A percentile compares a stretch with the other conserved stretches of the same genome.
Conservation (phyloP, 2,329 filamentous ascomycete species). For the Aspergillus hortae region DNA sequence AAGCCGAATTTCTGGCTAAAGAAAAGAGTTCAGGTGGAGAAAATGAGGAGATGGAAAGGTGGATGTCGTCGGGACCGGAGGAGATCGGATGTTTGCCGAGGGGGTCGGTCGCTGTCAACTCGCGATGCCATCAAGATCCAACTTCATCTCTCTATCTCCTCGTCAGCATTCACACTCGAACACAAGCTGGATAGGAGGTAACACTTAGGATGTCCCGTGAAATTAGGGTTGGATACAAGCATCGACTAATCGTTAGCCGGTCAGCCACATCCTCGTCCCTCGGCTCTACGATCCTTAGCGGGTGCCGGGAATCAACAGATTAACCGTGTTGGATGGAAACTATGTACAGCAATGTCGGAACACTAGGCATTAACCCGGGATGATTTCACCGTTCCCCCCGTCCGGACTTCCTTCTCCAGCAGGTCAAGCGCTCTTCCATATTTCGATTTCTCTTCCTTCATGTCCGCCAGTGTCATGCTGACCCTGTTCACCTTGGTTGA, state of each 20-base stretch:
- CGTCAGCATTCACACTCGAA: neutral
- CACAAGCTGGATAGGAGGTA: neutral
- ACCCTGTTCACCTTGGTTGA: slow-evolving; percentile 26
- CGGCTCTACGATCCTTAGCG: neutral
- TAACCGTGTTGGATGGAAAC: neutral
- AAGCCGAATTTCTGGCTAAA: neutral
- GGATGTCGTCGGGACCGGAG: neutral
- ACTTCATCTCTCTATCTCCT: neutral
- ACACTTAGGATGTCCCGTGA: neutral
- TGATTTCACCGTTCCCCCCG: slow-evolving; percentile 11
- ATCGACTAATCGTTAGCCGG: neutral
- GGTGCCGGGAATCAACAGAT: neutral
- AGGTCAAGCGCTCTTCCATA: slow-evolving; percentile 34
- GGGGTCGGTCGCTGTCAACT: neutral
- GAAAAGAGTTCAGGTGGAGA: neutral
- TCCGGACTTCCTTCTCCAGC: slow-evolving; percentile 36
- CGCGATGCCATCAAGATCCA: too few relatives aligned
- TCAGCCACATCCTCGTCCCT: neutral
- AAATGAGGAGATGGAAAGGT: neutral
- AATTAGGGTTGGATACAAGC: neutral
- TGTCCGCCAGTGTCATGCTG: slow-evolving; percentile 26
- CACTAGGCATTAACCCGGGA: neutral
- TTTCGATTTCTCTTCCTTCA: slow-evolving; percentile 25
- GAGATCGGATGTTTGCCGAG: neutral
- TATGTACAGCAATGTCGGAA: neutral